Percentiles rank a stretch among this genome's conserved stretches.
These are phyloP conservation scores for Myxozyma melibiosi DNA, from an alignment of 805 yeast genomes.

Conservation along the genomic window DNA sequence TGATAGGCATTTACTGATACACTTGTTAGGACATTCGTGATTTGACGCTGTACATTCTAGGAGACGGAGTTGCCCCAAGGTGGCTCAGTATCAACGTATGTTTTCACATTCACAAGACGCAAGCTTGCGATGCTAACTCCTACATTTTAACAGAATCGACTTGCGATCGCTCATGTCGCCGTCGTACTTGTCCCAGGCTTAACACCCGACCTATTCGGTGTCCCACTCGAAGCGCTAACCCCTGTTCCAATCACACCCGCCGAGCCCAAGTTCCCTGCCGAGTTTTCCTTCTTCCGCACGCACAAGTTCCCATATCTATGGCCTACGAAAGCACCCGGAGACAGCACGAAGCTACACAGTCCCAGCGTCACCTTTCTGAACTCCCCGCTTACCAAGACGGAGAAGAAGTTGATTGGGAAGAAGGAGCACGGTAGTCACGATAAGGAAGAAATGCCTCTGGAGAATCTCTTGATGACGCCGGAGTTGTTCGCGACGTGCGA, in stretches of 20 bases:
- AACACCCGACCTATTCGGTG: constrained; percentile 50
- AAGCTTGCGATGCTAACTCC: neutral
- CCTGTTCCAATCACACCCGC: constrained; percentile 26
- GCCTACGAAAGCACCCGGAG: constrained; percentile 68
- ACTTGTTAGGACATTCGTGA: constrained; percentile 47
- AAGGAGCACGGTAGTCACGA: neutral
- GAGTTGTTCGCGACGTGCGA: constrained; percentile 53
- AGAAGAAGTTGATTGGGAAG: constrained; percentile 45
- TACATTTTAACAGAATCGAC: constrained; percentile 49
- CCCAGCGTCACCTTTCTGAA: constrained; percentile 58
- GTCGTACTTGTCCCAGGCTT: constrained; percentile 69
- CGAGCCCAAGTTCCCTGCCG: constrained; percentile 10
- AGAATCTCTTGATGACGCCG: constrained; percentile 52
- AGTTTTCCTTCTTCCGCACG: constrained; percentile 43
- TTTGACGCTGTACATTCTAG: constrained; percentile 48
- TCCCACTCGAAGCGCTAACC: constrained; percentile 29
- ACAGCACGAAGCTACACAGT: constrained; percentile 56
- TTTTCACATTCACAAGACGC: too few relatives aligned
- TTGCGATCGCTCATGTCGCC: constrained; percentile 56
- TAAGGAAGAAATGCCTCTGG: constrained; percentile 1
- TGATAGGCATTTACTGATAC: neutral
- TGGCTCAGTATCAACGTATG: constrained; percentile 50
- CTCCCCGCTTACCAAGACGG: constrained; percentile 60
- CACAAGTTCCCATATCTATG: constrained; percentile 41
- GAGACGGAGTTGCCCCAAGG: constrained; percentile 49